Evolutionary conservation across 2,329 filamentous ascomycete species (phyloP).

Genomic region (Neonectria magnoliae): DNA sequence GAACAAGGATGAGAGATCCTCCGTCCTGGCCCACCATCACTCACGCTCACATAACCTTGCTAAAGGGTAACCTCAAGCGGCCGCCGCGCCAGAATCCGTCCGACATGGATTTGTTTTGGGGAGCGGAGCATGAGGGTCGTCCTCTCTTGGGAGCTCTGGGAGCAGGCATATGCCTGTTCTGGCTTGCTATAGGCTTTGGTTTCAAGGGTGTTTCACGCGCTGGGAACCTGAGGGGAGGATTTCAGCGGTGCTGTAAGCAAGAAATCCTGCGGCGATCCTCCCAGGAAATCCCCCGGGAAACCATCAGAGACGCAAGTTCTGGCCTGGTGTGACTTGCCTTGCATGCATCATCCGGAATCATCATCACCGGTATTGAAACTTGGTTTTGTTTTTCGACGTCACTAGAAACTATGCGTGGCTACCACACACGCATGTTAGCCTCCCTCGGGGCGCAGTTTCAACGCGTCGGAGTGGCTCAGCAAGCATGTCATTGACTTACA

Average conservation of each 20-base stretch:
- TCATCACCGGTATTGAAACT: background rate
- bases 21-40: slow-evolving; percentile 20
- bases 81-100: slow-evolving; percentile 26
- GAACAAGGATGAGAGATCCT: slow-evolving; percentile 13
- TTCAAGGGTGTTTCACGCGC: slow-evolving; percentile 18
- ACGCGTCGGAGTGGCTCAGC: slow-evolving; percentile 17
- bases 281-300: slow-evolving; percentile 5
- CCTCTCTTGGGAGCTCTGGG: background rate
- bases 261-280: background rate
- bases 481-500: background rate
- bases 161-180: background rate
- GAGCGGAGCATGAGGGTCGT: background rate
- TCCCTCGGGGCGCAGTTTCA: background rate
- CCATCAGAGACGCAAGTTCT: background rate
- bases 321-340: background rate
- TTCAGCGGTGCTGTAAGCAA: background rate
- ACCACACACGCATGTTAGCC: background rate
- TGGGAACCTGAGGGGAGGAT: background rate
- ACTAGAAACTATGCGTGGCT: background rate
- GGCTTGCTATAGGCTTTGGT: background rate
- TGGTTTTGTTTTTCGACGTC: background rate
- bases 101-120: slow-evolving; percentile 6
- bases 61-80: slow-evolving; percentile 25
- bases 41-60: slow-evolving; percentile 38
- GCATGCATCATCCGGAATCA: background rate